A percentile compares a stretch with the other conserved stretches of the same genome.
phyloP scores from a whole-genome alignment of 257 asterid genomes.

The Jacaranda copaia region DNA sequence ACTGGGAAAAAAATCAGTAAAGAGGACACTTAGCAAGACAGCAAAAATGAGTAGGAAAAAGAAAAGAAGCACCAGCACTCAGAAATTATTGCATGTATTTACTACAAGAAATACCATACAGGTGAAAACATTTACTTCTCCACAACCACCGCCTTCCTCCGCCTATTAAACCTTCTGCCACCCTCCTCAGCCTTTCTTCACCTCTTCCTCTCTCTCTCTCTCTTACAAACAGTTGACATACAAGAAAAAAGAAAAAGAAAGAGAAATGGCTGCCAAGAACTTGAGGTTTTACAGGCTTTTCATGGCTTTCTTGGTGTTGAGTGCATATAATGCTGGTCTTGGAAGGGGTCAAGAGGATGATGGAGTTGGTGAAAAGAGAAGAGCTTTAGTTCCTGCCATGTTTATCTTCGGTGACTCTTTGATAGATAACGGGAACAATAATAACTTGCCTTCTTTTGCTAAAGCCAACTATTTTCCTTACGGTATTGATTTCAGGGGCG shows the following conservation, averaged over 20 bases:
- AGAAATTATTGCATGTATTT: conserved; percentile 36
- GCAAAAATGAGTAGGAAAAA: not conserved
- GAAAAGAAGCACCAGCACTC: not conserved
- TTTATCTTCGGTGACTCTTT: conserved; percentile 89
- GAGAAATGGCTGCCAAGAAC: conserved; percentile 36
- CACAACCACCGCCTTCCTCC: conserved; percentile 47
- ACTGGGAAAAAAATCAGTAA: not conserved
- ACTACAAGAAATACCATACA: conserved; percentile 36
- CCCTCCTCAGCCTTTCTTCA: conserved; percentile 4
- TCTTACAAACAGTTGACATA: conserved; percentile 19
- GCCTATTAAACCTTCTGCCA: conserved; percentile 44
- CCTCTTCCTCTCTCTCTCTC: not conserved
- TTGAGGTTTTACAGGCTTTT: conserved; percentile 28
- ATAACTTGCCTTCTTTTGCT: conserved; percentile 72
- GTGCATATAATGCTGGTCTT: conserved; percentile 30
- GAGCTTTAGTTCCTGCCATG: conserved; percentile 74
- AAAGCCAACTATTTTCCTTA: conserved; percentile 90
- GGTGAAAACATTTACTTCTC: conserved; percentile 50
- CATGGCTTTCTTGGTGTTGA: conserved; percentile 37
- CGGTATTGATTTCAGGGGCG: conserved; percentile 87
- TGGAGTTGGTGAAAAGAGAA: conserved; percentile 24
- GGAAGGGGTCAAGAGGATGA: conserved; percentile 47
- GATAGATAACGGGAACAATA: conserved; percentile 91
- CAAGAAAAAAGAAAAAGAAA: not conserved
- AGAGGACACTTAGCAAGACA: not conserved